Percentiles rank a stretch among this genome's conserved stretches.
Evolutionary conservation across 768 basidiomycete species (phyloP).

Genomic region (Leccinum truebloodii): DNA sequence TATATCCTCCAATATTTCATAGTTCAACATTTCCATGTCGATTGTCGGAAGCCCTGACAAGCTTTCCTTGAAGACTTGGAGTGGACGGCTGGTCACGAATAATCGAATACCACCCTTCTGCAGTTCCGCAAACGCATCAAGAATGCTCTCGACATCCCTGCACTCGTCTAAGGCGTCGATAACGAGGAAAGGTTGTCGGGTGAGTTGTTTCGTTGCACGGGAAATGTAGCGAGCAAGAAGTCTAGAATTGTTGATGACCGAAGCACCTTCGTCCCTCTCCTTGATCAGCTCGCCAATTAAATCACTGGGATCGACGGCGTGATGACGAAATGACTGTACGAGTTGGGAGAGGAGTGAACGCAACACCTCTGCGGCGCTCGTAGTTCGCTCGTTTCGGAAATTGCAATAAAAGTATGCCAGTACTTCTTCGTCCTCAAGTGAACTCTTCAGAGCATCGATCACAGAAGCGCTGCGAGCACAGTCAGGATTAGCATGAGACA

Average conservation of each 20-base stretch:
- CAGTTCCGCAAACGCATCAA: background rate
- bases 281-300: conserved; percentile 5
- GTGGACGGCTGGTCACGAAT: background rate
- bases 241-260: background rate
- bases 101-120: background rate
- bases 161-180: conserved; percentile 10
- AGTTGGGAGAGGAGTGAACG: conserved; percentile 21
- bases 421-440: background rate
- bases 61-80: background rate
- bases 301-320: background rate
- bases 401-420: conserved; percentile 23
- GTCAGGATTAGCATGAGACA: background rate
- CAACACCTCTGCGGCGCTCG: conserved; percentile 10
- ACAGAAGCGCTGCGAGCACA: conserved; percentile 9
- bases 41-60: background rate
- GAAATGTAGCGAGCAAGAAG: conserved; percentile 7
- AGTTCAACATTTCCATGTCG: background rate
- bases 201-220: background rate
- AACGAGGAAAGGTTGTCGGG: conserved; percentile 4
- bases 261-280: background rate
- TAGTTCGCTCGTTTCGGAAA: conserved; percentile 17
- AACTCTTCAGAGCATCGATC: conserved; percentile 7
- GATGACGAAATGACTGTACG: background rate
- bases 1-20: conserved; percentile 4
- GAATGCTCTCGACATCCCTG: background rate